A percentile compares a stretch with the other conserved stretches of the same genome.
Conservation (phyloP, 2,329 filamentous ascomycete genomes). For the Thelonectria discophora region DNA sequence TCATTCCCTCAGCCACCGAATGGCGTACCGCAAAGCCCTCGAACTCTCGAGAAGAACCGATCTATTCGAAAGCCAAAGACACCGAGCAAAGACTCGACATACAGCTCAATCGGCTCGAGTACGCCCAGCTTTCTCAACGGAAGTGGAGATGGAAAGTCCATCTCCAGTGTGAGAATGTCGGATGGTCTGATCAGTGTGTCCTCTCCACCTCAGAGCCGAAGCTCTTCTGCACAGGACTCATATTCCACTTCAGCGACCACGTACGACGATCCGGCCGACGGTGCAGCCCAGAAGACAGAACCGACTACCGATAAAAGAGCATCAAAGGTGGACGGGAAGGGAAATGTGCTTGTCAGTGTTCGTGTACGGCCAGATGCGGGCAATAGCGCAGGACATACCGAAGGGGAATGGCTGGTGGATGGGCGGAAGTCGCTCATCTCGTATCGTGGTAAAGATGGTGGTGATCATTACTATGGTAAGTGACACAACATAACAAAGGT, state of each 20-base stretch:
- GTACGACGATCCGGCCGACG: slow-evolving; percentile 80
- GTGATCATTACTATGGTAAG: slow-evolving; percentile 91
- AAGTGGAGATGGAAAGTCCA: slow-evolving; percentile 78
- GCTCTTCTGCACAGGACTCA: slow-evolving; percentile 90
- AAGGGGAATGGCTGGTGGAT: slow-evolving; percentile 93
- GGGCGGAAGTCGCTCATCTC: slow-evolving; percentile 82
- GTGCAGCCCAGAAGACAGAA: slow-evolving; percentile 47
- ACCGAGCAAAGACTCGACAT: slow-evolving; percentile 60
- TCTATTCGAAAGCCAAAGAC: slow-evolving; percentile 63
- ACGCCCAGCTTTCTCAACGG: slow-evolving; percentile 83
- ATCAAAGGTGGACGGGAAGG: slow-evolving; percentile 77
- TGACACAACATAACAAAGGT: slow-evolving; percentile 3
- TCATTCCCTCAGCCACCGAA: slow-evolving; percentile 89
- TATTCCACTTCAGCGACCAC: slow-evolving; percentile 91
- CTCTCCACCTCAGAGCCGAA: slow-evolving; percentile 87
- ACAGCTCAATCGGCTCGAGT: slow-evolving; percentile 56
- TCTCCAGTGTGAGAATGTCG: slow-evolving; percentile 72
- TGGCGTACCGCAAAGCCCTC: slow-evolving; percentile 70
- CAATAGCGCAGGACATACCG: slow-evolving; percentile 67
- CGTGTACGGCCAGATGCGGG: slow-evolving; percentile 86
- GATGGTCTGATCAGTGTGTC: slow-evolving; percentile 80
- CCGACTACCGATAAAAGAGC: slow-evolving; percentile 54
- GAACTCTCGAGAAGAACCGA: slow-evolving; percentile 60
- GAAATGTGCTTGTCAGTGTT: slow-evolving; percentile 95
- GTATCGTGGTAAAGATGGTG: slow-evolving; percentile 87